Base-by-base conservation (phyloP, 495 filamentous ascomycete genomes). In the Oidiodendron maius region DNA sequence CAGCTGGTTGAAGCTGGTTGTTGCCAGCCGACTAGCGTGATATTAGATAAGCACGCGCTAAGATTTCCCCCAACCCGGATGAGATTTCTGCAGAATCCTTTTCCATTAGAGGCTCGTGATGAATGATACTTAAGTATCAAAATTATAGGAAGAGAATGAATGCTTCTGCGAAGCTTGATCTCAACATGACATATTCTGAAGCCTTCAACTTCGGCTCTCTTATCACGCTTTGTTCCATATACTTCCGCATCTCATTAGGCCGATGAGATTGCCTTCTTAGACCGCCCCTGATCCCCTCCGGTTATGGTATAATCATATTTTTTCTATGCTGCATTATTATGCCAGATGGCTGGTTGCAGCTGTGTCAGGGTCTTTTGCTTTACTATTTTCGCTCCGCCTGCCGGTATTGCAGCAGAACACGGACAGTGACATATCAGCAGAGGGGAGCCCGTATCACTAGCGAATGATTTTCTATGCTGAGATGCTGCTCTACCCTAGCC, bases 121-220 rank as follows among this genome's bases (percentile, higher is more conserved):
- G 75, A 79, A 56, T 51, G 59, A 75, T 66, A 61, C 54, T 60
- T 46, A n/a, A 65, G 56, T 65, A 68, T 62, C 60, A 66, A 56
- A 55, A 53, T 74, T 72, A 79, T 79, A 79, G 75, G 75, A 79
- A 79, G 75, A 79, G 72, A 62, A 64, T 71, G 72, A 75, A 70
- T 66, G 68, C 63, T 56, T 50, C 50, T 40, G 53, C 62, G 65
- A 70, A 69, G 66, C 68, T 66, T 79, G 75, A 77, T 77, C 66
- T 74, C 66, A 76, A 69, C 42, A 62, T 58, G 58, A 64, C 68
- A 55, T 40, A 65, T 70, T 77, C 75, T 79, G 75, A 79, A 74
- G 74, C 74, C 50, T 44, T 44, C 11, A 18, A 34, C n/a, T 28
- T 44, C 20, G 13, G 4, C 16, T 30, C 21, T 44, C 15, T 22